A percentile compares a stretch with the other conserved stretches of the same genome.
Conservation (phyloP, 257 asterid genomes). For the Solanum rostratum region DNA sequence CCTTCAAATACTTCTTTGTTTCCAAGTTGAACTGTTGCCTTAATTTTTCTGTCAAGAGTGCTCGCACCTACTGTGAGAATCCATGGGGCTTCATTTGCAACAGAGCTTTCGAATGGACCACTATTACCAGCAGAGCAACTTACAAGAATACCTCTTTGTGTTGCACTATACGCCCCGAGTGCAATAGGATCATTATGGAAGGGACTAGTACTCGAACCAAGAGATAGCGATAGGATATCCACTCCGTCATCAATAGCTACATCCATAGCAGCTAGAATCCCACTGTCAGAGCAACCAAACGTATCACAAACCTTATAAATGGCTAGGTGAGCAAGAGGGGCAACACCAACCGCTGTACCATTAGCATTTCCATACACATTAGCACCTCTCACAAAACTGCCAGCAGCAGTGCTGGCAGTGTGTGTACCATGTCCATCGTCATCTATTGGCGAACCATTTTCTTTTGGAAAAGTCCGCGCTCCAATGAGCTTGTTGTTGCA, state of each 20-base stretch:
- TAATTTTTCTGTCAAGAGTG: constrained; percentile 23
- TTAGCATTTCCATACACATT: constrained; percentile 35
- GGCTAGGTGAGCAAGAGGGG: constrained; percentile 53
- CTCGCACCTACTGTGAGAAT: constrained; percentile 47
- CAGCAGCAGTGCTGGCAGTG: constrained; percentile 44
- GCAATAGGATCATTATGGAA: constrained; percentile 16
- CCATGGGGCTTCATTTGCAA: constrained; percentile 38
- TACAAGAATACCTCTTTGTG: constrained; percentile 32
- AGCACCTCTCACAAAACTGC: constrained; percentile 36
- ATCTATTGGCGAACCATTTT: constrained; percentile 12
- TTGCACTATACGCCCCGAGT: constrained; percentile 31
- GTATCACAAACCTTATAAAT: constrained; percentile 24
- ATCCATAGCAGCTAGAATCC: constrained; percentile 35
- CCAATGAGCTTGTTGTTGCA: constrained; percentile 49
- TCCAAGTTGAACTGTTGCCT: constrained; percentile 24
- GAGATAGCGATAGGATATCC: constrained; percentile 28
- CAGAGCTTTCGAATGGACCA: constrained; percentile 6
- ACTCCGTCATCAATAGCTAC: constrained; percentile 31
- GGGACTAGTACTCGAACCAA: background rate
- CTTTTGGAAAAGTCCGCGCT: constrained; percentile 7
- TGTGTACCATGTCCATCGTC: constrained; percentile 43
- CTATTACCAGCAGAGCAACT: constrained; percentile 28
- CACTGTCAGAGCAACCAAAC: constrained; percentile 20
- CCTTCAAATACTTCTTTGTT: constrained; percentile 13
- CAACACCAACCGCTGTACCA: constrained; percentile 41